Base-by-base conservation (phyloP, 2,329 filamentous ascomycete genomes). In the Beauveria sp. region DNA sequence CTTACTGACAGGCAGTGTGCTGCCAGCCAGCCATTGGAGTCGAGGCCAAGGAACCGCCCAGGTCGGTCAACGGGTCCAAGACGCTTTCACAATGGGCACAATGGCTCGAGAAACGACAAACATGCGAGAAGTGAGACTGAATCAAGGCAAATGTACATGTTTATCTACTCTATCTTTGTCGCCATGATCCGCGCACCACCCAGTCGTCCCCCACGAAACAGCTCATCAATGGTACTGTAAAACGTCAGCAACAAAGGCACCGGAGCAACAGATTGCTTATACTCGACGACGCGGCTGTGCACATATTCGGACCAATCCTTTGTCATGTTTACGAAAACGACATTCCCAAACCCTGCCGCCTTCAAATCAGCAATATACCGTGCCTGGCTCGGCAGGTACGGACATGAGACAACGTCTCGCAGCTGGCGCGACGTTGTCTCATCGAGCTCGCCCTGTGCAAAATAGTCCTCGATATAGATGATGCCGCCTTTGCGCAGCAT, bases 401-500 rank as follows among this genome's bases (percentile, higher is more conserved):
- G 59, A 47, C 65, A 67, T 7, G 63, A 65, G 16, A 67, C 53
- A 3, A 64, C 62, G 18, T 61, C 57, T 34, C 63, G 42, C 38
- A 67, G 54, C 24, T 58, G n/a, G 12, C 45, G 50, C 20, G 51
- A 12, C 3, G 51, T 58, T 47, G 57, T 40, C 22, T 56, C 47
- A 18, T 63, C 49, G 7, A 63, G 46, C 16, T 51, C 3, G 5
- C n/a, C 10, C 3, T 55, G 56, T 7, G 65, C 66, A n/a, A 63
- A 67, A 46, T 64, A 67, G 59, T 67, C 66, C 47, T 67, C 66
- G 10, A 67, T 54, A 26, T 67, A 67, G 9, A 67, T n/a, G 22
- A 34, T 63, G 12, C 66, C 65, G 3, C 58, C 58, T 1, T 43
- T n/a, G 45, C 55, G 60, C 24, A 67, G 59, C 40, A 65, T 22